These are phyloP conservation scores for Apiospora hydei DNA, from an alignment of 2,329 filamentous ascomycete genomes.

Conservation along the genomic window DNA sequence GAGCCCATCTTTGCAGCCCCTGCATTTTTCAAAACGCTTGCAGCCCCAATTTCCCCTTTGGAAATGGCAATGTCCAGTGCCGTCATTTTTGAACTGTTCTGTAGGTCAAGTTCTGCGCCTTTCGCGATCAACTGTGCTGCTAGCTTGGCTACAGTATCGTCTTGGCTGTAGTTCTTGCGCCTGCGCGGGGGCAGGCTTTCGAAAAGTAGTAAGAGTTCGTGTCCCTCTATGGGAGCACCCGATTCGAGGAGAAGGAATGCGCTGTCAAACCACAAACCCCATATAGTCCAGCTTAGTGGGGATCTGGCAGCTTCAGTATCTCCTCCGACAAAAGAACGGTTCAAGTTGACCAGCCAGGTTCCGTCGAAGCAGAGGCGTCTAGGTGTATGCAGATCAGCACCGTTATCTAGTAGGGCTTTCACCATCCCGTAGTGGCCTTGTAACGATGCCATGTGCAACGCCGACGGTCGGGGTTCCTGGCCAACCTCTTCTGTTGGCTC, in stretches of 20 bases:
- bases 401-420: fast-evolving
- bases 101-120: not conserved
- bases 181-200: too few species aligned
- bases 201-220: not conserved
- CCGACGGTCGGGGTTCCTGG: not conserved
- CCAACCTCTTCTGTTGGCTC: not conserved
- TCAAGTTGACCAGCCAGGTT: not conserved
- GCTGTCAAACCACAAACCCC: not conserved
- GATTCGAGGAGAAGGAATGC: not conserved
- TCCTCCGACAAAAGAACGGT: too few species aligned
- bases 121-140: not conserved
- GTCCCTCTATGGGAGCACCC: not conserved
- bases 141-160: too few species aligned
- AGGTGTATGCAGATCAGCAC: not conserved
- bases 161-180: too few species aligned
- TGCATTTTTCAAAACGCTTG: not conserved
- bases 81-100: not conserved
- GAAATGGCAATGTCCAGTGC: not conserved
- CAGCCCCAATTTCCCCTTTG: too few species aligned
- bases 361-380: not conserved
- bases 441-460: not conserved
- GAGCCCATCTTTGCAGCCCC: not conserved
- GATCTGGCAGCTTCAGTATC: not conserved
- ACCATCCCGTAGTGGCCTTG: not conserved
- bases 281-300: not conserved